phyloP scores from a whole-genome alignment of 306 rosid genomes.

The Cicer yamashitae region DNA sequence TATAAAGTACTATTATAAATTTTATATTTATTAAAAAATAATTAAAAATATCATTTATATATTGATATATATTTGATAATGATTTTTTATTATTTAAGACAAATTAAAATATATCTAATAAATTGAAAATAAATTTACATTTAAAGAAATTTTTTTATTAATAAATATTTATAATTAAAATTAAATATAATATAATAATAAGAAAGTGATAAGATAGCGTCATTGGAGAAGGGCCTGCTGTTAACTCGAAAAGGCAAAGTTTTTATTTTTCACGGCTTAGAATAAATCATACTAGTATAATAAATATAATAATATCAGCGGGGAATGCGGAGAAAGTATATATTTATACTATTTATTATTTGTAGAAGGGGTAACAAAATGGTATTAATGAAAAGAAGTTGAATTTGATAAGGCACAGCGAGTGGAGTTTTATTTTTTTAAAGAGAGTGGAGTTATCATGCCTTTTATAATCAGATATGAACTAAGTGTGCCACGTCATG shows the following conservation, averaged over 20 bases:
- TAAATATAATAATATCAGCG: slow-evolving; percentile 7
- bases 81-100: too few species aligned
- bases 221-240: neutral
- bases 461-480: neutral
- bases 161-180: too few species aligned
- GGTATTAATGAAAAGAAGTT: slow-evolving; percentile 8
- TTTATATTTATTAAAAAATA: too few species aligned
- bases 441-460: slow-evolving; percentile 37
- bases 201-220: neutral
- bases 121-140: too few species aligned
- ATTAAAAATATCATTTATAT: too few species aligned
- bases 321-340: slow-evolving; percentile 32
- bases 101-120: too few species aligned
- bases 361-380: neutral
- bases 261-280: neutral
- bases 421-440: too few species aligned
- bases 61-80: too few species aligned
- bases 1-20: too few species aligned
- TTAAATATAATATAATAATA: neutral
- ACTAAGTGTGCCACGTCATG: slow-evolving; percentile 64
- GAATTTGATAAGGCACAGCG: slow-evolving; percentile 35
- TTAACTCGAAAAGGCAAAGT: slow-evolving; percentile 40
- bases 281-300: neutral
- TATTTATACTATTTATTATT: neutral
- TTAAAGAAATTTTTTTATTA: too few species aligned